phyloP scores from a whole-genome alignment of 2,329 filamentous ascomycete species.

The Scedosporium dehoogii region DNA sequence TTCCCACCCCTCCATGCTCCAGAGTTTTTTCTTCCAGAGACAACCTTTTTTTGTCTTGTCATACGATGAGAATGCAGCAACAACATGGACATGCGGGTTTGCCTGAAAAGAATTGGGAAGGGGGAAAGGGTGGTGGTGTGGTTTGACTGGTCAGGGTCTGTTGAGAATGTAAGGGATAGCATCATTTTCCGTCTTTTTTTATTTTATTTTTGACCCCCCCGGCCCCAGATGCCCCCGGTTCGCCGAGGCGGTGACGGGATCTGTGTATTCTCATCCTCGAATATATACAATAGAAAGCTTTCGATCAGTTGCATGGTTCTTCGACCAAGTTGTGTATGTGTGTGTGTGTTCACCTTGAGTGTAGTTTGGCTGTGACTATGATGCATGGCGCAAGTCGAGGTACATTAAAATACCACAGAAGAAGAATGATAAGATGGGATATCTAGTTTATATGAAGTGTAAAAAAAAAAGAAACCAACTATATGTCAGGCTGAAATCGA shows the following conservation, averaged over 20 bases:
- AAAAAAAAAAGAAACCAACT: background rate
- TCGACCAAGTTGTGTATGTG: background rate
- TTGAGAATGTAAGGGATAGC: background rate
- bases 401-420: background rate
- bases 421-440: background rate
- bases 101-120: background rate
- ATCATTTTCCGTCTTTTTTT: background rate
- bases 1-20: background rate
- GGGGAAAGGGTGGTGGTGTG: background rate
- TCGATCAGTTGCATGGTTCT: background rate
- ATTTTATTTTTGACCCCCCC: background rate
- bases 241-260: background rate
- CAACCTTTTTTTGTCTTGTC: background rate
- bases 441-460: background rate
- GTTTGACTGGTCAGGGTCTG: no score
- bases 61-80: background rate
- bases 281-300: constrained; percentile 1
- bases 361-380: background rate
- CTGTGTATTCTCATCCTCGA: constrained; percentile 2
- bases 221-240: background rate
- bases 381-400: no score
- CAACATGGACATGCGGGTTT: background rate
- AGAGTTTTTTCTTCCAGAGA: background rate
- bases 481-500: background rate
- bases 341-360: background rate